Evolutionary conservation across 257 asterid genomes (phyloP).

Genomic region (Jasminum sambac): DNA sequence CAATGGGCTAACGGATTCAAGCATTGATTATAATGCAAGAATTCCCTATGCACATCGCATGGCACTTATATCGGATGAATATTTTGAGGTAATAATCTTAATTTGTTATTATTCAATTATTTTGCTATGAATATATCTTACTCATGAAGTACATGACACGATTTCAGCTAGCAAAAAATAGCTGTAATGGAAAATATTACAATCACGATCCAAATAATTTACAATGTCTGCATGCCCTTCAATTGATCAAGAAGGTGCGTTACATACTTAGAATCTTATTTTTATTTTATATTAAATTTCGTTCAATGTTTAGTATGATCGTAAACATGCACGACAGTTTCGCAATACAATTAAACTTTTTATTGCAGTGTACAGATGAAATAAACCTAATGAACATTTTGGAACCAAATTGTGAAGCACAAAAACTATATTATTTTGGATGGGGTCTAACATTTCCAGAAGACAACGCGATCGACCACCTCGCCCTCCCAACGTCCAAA

Average conservation of each 20-base stretch:
- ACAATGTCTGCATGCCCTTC: slow-evolving; percentile 26
- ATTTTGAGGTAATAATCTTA: slow-evolving; percentile 28
- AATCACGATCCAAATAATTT: slow-evolving; percentile 23
- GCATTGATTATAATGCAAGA: slow-evolving; percentile 2
- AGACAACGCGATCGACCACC: not conserved
- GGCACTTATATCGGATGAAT: slow-evolving; percentile 36
- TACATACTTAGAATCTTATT: no score
- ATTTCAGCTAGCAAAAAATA: slow-evolving; percentile 18
- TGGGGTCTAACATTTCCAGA: not conserved
- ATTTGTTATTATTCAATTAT: not conserved
- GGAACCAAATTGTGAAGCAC: slow-evolving; percentile 4
- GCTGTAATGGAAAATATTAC: slow-evolving; percentile 21
- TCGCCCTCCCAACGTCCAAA: slow-evolving; percentile 2
- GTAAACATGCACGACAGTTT: not conserved
- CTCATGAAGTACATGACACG: not conserved
- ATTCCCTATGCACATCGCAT: slow-evolving; percentile 34
- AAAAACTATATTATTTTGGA: not conserved
- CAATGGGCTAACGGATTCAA: slow-evolving; percentile 25
- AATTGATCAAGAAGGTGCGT: slow-evolving; percentile 18
- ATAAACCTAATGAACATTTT: not conserved
- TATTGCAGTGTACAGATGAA: not conserved
- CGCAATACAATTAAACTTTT: not conserved
- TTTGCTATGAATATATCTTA: not conserved
- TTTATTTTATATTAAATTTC: not conserved
- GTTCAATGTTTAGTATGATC: not conserved